A percentile compares a stretch with the other conserved stretches of the same genome.
Conservation (phyloP, 208 protist genomes). For the Leishmania tropica region DNA sequence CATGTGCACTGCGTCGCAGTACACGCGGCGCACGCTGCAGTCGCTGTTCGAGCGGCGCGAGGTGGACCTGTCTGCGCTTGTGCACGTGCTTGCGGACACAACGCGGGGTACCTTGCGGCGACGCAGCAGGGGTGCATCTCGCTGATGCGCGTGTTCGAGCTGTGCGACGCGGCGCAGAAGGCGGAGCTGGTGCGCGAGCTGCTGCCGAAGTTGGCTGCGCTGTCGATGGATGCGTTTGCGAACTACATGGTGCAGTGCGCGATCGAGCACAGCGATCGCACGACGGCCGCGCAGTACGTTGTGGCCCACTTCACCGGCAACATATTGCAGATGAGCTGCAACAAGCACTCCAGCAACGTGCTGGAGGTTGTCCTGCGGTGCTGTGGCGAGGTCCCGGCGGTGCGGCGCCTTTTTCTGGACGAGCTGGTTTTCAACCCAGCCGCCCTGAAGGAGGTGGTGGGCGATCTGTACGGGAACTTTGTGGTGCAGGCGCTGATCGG, state of each 20-base stretch:
- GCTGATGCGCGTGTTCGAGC: slow-evolving; percentile 86
- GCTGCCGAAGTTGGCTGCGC: slow-evolving; percentile 62
- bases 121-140: slow-evolving; percentile 90
- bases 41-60: slow-evolving; percentile 68
- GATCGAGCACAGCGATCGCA: slow-evolving; percentile 70
- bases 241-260: slow-evolving; percentile 93
- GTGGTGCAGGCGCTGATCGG: slow-evolving; percentile 82
- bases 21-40: slow-evolving; percentile 79
- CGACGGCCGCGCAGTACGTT: slow-evolving; percentile 63
- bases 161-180: slow-evolving; percentile 60
- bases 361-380: slow-evolving; percentile 79
- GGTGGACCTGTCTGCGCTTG: slow-evolving; percentile 63
- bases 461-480: slow-evolving; percentile 88
- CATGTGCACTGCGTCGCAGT: slow-evolving; percentile 79
- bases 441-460: slow-evolving; percentile 73
- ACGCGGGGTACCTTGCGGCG: slow-evolving; percentile 79
- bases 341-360: slow-evolving; percentile 76
- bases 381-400: slow-evolving; percentile 64
- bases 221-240: slow-evolving; percentile 82
- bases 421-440: slow-evolving; percentile 85
- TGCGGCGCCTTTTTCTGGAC: slow-evolving; percentile 61
- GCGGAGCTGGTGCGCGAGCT: slow-evolving; percentile 57
- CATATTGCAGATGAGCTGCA: slow-evolving; percentile 74
- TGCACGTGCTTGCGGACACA: slow-evolving; percentile 59
- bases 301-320: slow-evolving; percentile 56